These are phyloP conservation scores for Clavariopsis aquatica DNA, from an alignment of 495 filamentous ascomycete genomes.

Conservation along the genomic window DNA sequence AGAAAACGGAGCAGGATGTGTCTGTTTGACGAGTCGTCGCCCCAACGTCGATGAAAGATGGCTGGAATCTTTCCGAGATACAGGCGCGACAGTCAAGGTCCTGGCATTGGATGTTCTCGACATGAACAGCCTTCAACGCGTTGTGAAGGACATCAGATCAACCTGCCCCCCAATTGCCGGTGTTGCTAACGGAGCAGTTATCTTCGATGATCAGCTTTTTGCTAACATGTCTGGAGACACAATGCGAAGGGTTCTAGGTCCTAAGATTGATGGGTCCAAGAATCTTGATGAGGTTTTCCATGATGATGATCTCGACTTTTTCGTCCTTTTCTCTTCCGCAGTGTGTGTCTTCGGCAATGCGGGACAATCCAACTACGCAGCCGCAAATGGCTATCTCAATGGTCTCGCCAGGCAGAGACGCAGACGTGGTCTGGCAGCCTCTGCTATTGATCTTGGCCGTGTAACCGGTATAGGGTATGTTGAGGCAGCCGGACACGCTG, in stretches of 20 bases:
- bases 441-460: neutral
- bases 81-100: slow-evolving; percentile 15
- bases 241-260: slow-evolving; percentile 6
- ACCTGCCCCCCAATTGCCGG: slow-evolving; percentile 12
- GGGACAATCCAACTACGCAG: slow-evolving; percentile 25
- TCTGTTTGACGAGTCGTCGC: slow-evolving; percentile 59
- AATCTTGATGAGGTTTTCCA: slow-evolving; percentile 24
- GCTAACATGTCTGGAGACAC: slow-evolving; percentile 15
- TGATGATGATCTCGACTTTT: slow-evolving; percentile 27
- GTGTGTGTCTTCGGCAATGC: slow-evolving; percentile 11
- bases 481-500: neutral
- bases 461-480: slow-evolving; percentile 15
- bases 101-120: slow-evolving; percentile 12
- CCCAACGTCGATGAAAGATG: slow-evolving; percentile 49
- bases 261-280: slow-evolving; percentile 27
- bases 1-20: slow-evolving; percentile 54
- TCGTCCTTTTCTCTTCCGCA: slow-evolving; percentile 24
- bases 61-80: slow-evolving; percentile 1
- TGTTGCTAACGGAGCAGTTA: slow-evolving; percentile 17
- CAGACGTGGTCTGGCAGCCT: slow-evolving; percentile 5
- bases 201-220: slow-evolving; percentile 22
- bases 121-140: neutral
- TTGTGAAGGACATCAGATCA: neutral
- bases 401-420: slow-evolving; percentile 12
- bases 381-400: slow-evolving; percentile 10